Evolutionary conservation across 805 yeast genomes (phyloP), one percentile per base, ranked within the genome.

Genomic region (Metschnikowia similis): DNA sequence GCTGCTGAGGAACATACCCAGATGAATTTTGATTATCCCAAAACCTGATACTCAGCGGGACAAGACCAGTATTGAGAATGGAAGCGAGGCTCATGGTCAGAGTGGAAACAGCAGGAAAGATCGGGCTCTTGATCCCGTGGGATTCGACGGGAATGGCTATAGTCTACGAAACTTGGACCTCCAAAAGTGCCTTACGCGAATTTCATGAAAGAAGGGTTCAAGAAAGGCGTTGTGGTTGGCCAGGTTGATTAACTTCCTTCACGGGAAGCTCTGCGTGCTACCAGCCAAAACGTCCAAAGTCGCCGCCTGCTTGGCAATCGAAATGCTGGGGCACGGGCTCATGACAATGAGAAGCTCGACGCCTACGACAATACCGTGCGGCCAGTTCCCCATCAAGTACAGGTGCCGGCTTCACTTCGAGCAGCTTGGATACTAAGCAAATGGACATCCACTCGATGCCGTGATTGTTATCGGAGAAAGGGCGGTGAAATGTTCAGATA

Each of bases 111-210:
- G 85, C 0, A 72, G 98, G 46, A 77, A 89, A 53, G 98, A 92
- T 61, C 94, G 96, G 2, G 81, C 89, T 45, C 67, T 91, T 40
- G 97, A 92, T 57, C 98, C 99, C 0, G 94, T 91, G 6, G 99
- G 99, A 3, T 89, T 81, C 60, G 98, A 94, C 66, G 92, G 90
- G 0, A 92, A 90, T 68, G 92, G 97, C 0, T 92, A 94, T 66
- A 97, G 96, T 2, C 61, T 94, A 2, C 75, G 97, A 51, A 97
- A 92, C 67, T 76, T 78, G 35, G 74, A 77, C 6, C 91, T 96
- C 2, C 87, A 87, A 56, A 80, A 29, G 75, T 94, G 21, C 95
- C 94, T 55, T 67, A 76, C 91, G 44, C 89, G 27, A 75, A 77
- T 32, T 80, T 81, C 55, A 72, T 85, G 74, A 58, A 67, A 2